Percentiles rank a stretch among this genome's conserved stretches.
Evolutionary conservation across 2,329 filamentous ascomycete genomes (phyloP).

Genomic region (Tolypocladium amazonense): DNA sequence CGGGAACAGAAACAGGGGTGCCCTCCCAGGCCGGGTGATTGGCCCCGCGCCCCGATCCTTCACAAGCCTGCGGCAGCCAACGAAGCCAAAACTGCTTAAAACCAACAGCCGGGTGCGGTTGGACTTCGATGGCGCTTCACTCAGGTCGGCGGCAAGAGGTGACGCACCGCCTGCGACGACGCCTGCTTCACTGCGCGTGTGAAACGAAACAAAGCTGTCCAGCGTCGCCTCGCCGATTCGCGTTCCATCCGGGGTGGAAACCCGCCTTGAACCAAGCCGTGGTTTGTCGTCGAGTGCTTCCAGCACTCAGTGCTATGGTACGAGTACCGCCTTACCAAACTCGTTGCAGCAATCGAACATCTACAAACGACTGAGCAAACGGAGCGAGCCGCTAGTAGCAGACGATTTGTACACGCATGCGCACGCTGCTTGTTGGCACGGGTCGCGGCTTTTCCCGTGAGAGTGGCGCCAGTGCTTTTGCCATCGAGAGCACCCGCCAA

Average conservation of each 20-base stretch:
- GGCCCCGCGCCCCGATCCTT: not conserved
- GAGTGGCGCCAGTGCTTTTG: not conserved
- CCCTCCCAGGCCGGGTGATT: not conserved
- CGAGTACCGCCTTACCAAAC: not conserved
- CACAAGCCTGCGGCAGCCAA: not conserved
- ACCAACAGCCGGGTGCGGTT: not conserved
- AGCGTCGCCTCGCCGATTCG: not conserved
- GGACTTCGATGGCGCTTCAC: not conserved
- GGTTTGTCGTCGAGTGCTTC: not conserved
- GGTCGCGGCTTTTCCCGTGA: not conserved
- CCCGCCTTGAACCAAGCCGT: not conserved
- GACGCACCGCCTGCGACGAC: constrained; percentile 2
- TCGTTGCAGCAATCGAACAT: not conserved
- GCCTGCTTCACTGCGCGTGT: not conserved
- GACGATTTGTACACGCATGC: not conserved
- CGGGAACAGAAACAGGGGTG: not conserved
- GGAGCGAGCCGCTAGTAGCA: not conserved
- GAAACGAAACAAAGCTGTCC: not conserved
- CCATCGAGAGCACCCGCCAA: not conserved
- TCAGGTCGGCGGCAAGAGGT: not conserved
- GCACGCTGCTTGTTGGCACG: not conserved
- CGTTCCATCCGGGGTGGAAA: not conserved
- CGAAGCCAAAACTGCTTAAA: not conserved
- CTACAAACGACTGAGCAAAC: not conserved
- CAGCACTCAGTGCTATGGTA: too few relatives aligned